Conservation (phyloP, 257 asterid species). For the Solanum appendiculatum region DNA sequence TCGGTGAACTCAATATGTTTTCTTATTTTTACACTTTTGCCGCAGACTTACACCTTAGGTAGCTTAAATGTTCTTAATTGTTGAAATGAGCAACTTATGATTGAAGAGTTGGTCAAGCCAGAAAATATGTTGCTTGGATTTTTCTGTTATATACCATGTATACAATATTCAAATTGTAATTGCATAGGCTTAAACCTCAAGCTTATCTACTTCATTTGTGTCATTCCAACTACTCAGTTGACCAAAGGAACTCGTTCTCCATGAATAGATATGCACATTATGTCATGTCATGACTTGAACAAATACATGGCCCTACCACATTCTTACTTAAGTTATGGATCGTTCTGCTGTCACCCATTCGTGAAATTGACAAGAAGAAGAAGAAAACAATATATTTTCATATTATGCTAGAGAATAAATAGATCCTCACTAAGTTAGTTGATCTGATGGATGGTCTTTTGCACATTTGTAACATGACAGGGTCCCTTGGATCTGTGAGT, state of each 20-base stretch:
- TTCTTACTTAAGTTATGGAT: not conserved
- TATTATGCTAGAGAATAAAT: not conserved
- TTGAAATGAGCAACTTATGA: not conserved
- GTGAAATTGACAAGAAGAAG: not conserved
- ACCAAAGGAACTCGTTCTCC: not conserved
- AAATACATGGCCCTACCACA: not conserved
- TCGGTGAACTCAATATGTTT: not conserved
- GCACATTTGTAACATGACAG: conserved; percentile 30
- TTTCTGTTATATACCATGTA: not conserved
- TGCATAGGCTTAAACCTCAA: not conserved
- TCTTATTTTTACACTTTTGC: not conserved
- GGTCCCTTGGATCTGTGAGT: conserved; percentile 81
- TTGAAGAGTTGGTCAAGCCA: not conserved
- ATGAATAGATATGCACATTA: not conserved
- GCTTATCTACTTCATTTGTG: not conserved
- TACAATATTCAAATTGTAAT: not conserved
- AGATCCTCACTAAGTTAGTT: not conserved
- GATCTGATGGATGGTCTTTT: not conserved
- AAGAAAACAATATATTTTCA: not conserved
- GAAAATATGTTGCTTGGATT: not conserved
- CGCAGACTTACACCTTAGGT: not conserved
- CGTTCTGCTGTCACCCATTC: not conserved
- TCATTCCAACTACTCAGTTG: not conserved
- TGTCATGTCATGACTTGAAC: not conserved
- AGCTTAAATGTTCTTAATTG: not conserved